A percentile compares a stretch with the other conserved stretches of the same genome.
These are phyloP conservation scores for Podospora australis DNA, from an alignment of 495 filamentous ascomycete genomes.

Conservation along the genomic window DNA sequence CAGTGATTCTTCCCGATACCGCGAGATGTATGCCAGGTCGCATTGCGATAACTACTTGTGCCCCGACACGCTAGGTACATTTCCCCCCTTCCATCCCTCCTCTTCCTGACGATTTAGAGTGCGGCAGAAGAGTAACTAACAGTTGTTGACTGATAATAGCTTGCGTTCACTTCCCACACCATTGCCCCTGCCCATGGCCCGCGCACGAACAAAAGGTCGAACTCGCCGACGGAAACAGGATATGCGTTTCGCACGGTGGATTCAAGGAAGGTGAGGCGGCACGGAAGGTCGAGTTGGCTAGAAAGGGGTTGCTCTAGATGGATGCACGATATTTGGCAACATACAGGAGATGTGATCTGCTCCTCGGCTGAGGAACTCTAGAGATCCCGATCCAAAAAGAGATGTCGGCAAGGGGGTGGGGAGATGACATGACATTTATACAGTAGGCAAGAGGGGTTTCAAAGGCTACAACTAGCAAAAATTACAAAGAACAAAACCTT, in stretches of 20 bases:
- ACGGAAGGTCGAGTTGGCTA: constrained; percentile 72
- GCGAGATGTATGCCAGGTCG: constrained; percentile 58
- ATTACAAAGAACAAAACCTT: too few relatives aligned
- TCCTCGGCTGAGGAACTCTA: too few relatives aligned
- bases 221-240: constrained; percentile 68
- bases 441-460: background rate
- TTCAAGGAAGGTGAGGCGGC: constrained; percentile 68
- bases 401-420: too few relatives aligned
- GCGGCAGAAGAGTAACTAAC: too few relatives aligned
- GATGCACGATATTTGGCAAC: background rate
- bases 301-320: constrained; percentile 67
- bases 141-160: constrained; percentile 33
- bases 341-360: background rate
- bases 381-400: too few relatives aligned
- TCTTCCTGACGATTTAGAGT: too few relatives aligned
- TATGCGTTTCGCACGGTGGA: constrained; percentile 78
- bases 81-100: background rate
- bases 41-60: constrained; percentile 89
- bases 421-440: background rate
- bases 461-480: too few relatives aligned
- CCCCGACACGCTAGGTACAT: constrained; percentile 64
- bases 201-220: constrained; percentile 83
- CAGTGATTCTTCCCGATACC: constrained; percentile 73
- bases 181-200: constrained; percentile 85
- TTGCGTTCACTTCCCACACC: constrained; percentile 88